Percentiles rank a stretch among this genome's conserved stretches.
These are phyloP conservation scores for Annona squamosa DNA, from an alignment of 164 flowering plant genomes.

Conservation along the genomic window DNA sequence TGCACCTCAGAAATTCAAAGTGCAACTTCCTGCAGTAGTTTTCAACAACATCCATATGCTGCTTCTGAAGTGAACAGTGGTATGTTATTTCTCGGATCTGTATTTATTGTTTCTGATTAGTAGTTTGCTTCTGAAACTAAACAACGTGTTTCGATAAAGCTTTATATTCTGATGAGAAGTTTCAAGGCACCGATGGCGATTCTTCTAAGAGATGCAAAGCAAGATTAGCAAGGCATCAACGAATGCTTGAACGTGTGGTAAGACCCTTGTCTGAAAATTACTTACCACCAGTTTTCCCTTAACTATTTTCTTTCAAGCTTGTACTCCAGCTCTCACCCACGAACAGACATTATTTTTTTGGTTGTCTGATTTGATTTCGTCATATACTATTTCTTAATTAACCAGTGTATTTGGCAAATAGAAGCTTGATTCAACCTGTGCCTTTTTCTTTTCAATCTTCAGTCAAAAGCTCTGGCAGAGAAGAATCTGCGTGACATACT, in stretches of 20 bases:
- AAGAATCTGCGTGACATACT: constrained; percentile 82
- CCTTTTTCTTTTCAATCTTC: constrained; percentile 17
- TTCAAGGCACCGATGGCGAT: constrained; percentile 42
- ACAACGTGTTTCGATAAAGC: not conserved
- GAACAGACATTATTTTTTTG: not conserved
- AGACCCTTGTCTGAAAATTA: constrained; percentile 9
- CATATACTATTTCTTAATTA: not conserved
- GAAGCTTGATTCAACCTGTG: constrained; percentile 1
- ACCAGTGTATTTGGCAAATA: not conserved
- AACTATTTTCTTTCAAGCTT: not conserved
- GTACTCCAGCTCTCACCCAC: not conserved
- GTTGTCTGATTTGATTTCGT: not conserved
- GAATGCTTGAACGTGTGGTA: constrained; percentile 94
- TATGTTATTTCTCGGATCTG: not conserved
- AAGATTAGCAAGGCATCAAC: constrained; percentile 72
- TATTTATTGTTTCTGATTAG: not conserved
- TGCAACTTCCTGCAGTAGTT: constrained; percentile 26
- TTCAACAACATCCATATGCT: constrained; percentile 23
- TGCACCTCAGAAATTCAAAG: constrained; percentile 23
- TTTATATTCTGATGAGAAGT: not conserved
- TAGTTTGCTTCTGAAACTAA: constrained; percentile 6
- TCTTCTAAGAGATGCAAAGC: constrained; percentile 86
- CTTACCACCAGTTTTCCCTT: not conserved
- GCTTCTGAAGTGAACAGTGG: constrained; percentile 7
- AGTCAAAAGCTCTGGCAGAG: constrained; percentile 95